Evolutionary conservation across 176 grass and related monocot genomes (phyloP).

Genomic region (Juncus inflexus): DNA sequence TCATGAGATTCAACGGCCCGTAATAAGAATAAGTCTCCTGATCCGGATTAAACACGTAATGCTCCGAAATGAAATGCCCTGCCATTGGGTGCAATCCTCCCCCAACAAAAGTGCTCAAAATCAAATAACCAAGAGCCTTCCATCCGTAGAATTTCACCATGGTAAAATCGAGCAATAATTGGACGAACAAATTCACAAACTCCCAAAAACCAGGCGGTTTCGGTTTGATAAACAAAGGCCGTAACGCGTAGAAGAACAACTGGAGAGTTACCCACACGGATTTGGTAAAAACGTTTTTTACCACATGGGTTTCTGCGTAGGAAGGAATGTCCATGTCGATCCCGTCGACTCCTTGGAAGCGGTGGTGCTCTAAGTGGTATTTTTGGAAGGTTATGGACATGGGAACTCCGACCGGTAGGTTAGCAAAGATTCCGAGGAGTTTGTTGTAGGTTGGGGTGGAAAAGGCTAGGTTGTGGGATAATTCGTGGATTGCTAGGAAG

Average conservation of each 20-base stretch:
- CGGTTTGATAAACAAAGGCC: slow-evolving; percentile 72
- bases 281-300: slow-evolving; percentile 56
- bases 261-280: slow-evolving; percentile 79
- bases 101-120: slow-evolving; percentile 77
- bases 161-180: slow-evolving; percentile 48
- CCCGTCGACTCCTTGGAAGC: slow-evolving; percentile 85
- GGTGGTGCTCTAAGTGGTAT: slow-evolving; percentile 94
- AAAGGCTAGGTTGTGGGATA: slow-evolving; percentile 98
- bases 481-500: slow-evolving; percentile 91
- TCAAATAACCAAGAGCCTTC: slow-evolving; percentile 63
- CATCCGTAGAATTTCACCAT: slow-evolving; percentile 59
- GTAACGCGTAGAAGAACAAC: slow-evolving; percentile 83
- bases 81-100: slow-evolving; percentile 98
- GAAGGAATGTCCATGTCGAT: slow-evolving; percentile 91
- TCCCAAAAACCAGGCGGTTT: slow-evolving; percentile 91
- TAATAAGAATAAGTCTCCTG: slow-evolving; percentile 98
- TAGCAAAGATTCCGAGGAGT: slow-evolving; percentile 91
- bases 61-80: slow-evolving; percentile 91
- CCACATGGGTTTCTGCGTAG: slow-evolving; percentile 36
- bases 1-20: slow-evolving; percentile 81
- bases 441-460: slow-evolving; percentile 62
- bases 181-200: slow-evolving; percentile 65
- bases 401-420: slow-evolving; percentile 85
- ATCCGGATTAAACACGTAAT: slow-evolving; percentile 70
- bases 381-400: slow-evolving; percentile 98